Evolutionary conservation across 768 basidiomycete genomes (phyloP), one percentile per base, ranked within the genome.

Genomic region (Wakefieldia striispora): DNA sequence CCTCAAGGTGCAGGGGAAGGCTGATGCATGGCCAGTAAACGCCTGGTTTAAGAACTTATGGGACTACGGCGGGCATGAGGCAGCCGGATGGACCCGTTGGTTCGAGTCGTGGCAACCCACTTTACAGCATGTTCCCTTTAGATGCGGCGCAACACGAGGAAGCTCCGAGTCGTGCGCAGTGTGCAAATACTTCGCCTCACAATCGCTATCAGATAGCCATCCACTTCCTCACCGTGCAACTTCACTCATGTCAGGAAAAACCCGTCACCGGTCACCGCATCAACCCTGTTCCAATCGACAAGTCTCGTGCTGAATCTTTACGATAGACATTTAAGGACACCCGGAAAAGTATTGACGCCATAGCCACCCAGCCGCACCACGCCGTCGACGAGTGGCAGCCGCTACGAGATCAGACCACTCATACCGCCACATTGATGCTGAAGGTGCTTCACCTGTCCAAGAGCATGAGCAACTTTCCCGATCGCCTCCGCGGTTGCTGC

Each of bases 401-500:
- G 17, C 44, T 61, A 63, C 14, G 58, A 47, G 29, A 54, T 47
- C 49, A 58, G 37, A 21, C 58, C 50, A 35, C 41, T 38, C 34
- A 46, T 39, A 42, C 27, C 20, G 20, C 40, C 20, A 19, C 46
- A 47, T 38, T 69, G 75, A 70, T 72, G 70, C 51, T 80, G 79
- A 45, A 88, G 67, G 47, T 81, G 74, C 50, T 76, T 79, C 45
- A 88, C 76, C 49, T 84, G 76, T 9, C 70, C 67, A 52, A 89
- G 68, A 6, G 87, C 86, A 50, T 78, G 75, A 1, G 79, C 73
- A 8, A 86, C 80, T 61, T 86, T 87, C 37, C 70, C 65, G 26
- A 91, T 84, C 1, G 84, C 78, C 54, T 88, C 86, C n/a, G 87
- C 85, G 14, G 78, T 79, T 40, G 70, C 66, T 35, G 75, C 77